These are phyloP conservation scores for Microbotryum lychnidis-dioicae DNA, from an alignment of 1,284 basidiomycete species.

Conservation along the genomic window DNA sequence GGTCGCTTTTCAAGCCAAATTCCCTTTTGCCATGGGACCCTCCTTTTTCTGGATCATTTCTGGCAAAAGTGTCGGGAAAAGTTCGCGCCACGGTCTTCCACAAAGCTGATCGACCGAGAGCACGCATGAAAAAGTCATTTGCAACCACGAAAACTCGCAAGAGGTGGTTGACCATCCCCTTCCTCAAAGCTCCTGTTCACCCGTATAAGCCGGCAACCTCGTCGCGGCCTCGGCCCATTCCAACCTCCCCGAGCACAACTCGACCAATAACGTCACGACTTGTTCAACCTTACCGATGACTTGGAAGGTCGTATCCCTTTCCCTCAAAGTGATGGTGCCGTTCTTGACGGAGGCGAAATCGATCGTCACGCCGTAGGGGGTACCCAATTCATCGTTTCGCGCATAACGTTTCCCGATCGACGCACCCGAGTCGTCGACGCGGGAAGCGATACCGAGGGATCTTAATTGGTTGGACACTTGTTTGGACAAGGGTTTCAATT, in stretches of 20 bases:
- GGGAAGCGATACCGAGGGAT: conserved; percentile 75
- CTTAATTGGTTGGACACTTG: conserved; percentile 84
- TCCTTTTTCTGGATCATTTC: too few species aligned
- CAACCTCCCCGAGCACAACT: conserved; percentile 50
- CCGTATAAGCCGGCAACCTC: conserved; percentile 71
- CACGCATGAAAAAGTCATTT: too few species aligned
- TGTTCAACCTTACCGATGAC: conserved; percentile 87
- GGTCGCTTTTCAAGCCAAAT: too few species aligned
- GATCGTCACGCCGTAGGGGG: conserved; percentile 89
- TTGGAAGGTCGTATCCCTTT: conserved; percentile 90
- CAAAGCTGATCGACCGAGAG: too few species aligned
- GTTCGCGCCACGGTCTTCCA: too few species aligned
- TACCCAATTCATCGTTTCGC: conserved; percentile 96
- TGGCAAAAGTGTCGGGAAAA: too few species aligned
- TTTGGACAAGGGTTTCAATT: conserved; percentile 73
- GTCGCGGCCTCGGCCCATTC: conserved; percentile 71
- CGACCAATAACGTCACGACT: conserved; percentile 65
- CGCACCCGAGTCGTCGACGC: conserved; percentile 91
- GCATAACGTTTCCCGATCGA: conserved; percentile 96
- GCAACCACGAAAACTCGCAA: too few species aligned
- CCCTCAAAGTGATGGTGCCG: conserved; percentile 80
- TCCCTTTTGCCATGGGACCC: too few species aligned
- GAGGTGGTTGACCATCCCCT: neutral
- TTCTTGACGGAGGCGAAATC: conserved; percentile 92
- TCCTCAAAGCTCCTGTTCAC: conserved; percentile 69